Evolutionary conservation across 495 filamentous ascomycete species (phyloP), one percentile per base, ranked within the genome.

Genomic region (Xylaria scruposa): DNA sequence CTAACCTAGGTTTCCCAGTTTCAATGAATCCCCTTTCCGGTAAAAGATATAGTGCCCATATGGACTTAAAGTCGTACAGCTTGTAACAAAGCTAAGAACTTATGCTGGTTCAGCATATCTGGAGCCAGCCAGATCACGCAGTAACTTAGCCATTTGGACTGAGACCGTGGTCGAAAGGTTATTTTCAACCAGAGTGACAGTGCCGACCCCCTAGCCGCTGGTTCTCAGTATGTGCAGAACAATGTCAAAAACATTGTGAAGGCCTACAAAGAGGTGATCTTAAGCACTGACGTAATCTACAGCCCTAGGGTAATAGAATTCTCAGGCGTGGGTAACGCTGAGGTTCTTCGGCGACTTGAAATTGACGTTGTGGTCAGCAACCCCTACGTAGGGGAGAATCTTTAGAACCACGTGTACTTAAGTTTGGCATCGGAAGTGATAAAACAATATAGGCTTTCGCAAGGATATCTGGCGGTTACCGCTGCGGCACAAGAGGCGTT

Each of bases 241-340:
- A 29, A 83, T 86, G 3, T 77, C 72, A 13, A 64, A 78, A 75
- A 80, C 46, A 61, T 75, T 12, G 76, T 93, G 19, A 76, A 76
- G 7, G 85, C 85, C 6, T 75, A 72, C 5, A 82, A 85, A 49
- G 88, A 90, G 46, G 80, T 89, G n/a, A 84, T 90, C 44, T 58
- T 90, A 8, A 83, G 80, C 10, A 79, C 80, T 26, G 88, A 88
- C 4, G 81, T 86, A 1, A 75, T 88, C 38, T 82, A 89, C 71
- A 80, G 81, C 0, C 88, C 88, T 9, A 82, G 85, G 51, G 77
- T 89, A 56, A 81, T 90, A 4, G 85, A 88, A 80, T 83, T 87
- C 29, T 89, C 86, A 0, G 88, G 88, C 6, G 84, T 90, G 59
- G 88, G 88, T 1, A 83, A 85, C 2, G 69, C 78, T 7, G 69